Base-by-base conservation (phyloP, 148 eudicot genomes). In the Linanthus parryae region DNA sequence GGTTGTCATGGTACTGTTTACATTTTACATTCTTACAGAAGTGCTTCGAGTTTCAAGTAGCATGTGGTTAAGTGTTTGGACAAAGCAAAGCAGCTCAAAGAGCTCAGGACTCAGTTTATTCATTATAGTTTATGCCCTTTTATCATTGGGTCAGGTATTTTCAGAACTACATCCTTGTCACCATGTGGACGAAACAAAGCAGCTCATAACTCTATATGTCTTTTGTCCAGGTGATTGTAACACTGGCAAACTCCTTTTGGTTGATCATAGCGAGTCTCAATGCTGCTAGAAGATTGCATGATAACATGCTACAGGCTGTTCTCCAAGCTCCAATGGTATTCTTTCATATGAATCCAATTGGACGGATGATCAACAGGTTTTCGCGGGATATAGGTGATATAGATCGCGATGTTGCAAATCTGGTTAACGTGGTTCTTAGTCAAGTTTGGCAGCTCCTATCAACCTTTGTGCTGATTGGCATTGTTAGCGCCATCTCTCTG, bases 61-160 rank as follows among this genome's bases (percentile, higher is more conserved):
- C 72, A 80, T 80, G 29, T 80, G 86, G 86, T 56, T 80, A 59
- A 71, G 86, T 57, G 50, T 61, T 39, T 81, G 87, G 87, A 81
- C 83, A 51, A 66, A 81, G 49, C 65, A 67, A 63, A 71, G 87
- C 56, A 59, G 58, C 39, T 62, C 77, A 25, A 55, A 25, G 46
- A 48, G 53, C 57, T 66, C 64, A 24, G 56, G 51, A 49, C 68
- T 76, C 30, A 75, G 77, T 37, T 81, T 61, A 57, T 77, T 66
- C 34, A 73, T 70, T 59, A 34, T 73, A 37, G 62, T 81, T 27
- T 81, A 81, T 41, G 72, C 80, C 21, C 22, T 77, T 47, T 49
- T 81, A 26, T 67, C 82, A 15, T 65, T 61, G 25, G 80, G 87
- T 38, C 87, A 81, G 80, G 86, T 73, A 67, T 31, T 47, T 50